A percentile compares a stretch with the other conserved stretches of the same genome.
Evolutionary conservation across 345 rosid species (phyloP).

Genomic region (Rubroshorea leprosula): DNA sequence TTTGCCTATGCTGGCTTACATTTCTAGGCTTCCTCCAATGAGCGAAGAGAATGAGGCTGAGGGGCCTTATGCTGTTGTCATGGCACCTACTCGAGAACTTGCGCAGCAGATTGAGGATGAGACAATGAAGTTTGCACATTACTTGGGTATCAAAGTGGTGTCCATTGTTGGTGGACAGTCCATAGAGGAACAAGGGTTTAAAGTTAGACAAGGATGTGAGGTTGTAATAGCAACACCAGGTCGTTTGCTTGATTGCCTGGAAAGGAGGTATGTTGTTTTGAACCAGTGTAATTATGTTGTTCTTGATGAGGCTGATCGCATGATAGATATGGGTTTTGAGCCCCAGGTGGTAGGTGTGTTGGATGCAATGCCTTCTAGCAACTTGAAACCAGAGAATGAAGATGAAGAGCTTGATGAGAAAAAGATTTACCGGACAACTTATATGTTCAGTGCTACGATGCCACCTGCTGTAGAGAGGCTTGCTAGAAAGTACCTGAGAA

Average conservation of each 20-base stretch:
- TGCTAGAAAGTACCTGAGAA: constrained; percentile 93
- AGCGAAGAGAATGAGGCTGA: constrained; percentile 86
- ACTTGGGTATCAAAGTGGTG: constrained; percentile 78
- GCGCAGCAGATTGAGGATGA: constrained; percentile 97
- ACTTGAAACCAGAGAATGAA: constrained; percentile 90
- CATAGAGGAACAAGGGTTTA: constrained; percentile 87
- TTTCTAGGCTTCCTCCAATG: constrained; percentile 72
- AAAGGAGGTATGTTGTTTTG: constrained; percentile 83
- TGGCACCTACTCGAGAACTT: constrained; percentile 91
- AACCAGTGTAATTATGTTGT: constrained; percentile 94
- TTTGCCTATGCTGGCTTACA: constrained; percentile 90
- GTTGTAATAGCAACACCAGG: constrained; percentile 94
- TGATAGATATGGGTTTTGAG: constrained; percentile 99
- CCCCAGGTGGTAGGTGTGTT: constrained; percentile 88
- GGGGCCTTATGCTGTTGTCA: constrained; percentile 91
- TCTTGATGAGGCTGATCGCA: constrained; percentile 97
- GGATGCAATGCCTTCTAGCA: constrained; percentile 97
- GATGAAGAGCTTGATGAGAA: constrained; percentile 93
- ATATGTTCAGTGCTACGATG: constrained; percentile 98
- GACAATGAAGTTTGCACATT: constrained; percentile 87
- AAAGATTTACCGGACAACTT: constrained; percentile 86
- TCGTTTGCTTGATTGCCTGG: constrained; percentile 81
- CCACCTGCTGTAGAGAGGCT: constrained; percentile 94
- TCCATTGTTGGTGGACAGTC: constrained; percentile 96
- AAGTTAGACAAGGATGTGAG: constrained; percentile 92